Conservation (phyloP, 108 stramenopile species). For the Skeletonema tropicum region DNA sequence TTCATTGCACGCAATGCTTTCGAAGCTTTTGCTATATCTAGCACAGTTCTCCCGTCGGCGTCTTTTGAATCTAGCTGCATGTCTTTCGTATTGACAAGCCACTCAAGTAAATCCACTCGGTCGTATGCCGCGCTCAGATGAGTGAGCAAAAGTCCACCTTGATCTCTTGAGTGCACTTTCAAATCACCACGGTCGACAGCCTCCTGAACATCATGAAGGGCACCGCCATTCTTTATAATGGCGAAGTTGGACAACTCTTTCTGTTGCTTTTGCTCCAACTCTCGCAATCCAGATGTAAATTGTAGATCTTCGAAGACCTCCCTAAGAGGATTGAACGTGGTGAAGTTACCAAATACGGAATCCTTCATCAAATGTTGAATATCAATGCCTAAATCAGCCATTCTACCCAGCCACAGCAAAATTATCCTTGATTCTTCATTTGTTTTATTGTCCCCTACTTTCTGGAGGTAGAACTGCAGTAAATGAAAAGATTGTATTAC, state of each 20-base stretch:
- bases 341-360: neutral
- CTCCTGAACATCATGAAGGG: neutral
- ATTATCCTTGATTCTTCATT: no score
- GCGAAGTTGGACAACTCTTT: slow-evolving; percentile 9
- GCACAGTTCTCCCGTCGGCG: neutral
- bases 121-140: slow-evolving; percentile 15
- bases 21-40: slow-evolving; percentile 12
- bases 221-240: slow-evolving; percentile 3
- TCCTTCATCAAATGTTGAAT: neutral
- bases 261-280: neutral
- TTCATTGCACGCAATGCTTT: neutral
- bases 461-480: no score
- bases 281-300: neutral
- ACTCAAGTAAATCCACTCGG: slow-evolving; percentile 13
- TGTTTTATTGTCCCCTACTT: no score
- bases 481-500: no score
- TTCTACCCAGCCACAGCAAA: neutral
- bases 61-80: neutral
- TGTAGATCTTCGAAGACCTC: neutral
- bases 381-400: neutral
- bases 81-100: neutral
- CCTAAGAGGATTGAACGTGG: no score
- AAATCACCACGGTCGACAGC: neutral
- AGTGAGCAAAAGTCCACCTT: slow-evolving; percentile 10
- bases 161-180: neutral